Base-by-base conservation (phyloP, 2,329 filamentous ascomycete genomes). In the Coniochaeta hoffmannii region DNA sequence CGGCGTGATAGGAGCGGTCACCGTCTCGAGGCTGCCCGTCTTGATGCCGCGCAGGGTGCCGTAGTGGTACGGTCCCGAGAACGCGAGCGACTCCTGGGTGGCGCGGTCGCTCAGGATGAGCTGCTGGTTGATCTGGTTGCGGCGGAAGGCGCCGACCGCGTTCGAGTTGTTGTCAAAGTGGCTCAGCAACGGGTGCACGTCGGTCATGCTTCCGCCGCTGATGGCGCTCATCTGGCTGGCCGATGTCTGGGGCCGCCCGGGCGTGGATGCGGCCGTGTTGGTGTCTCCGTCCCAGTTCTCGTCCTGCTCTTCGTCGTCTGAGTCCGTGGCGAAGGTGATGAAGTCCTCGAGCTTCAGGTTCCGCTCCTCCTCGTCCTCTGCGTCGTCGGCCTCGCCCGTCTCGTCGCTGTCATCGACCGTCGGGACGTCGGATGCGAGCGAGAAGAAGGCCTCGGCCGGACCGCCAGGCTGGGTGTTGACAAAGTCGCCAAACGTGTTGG, bases 71-170 rank as follows among this genome's bases (percentile, higher is more conserved):
- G 81, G 78, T 53, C 80, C 75, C 54, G 82, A 79, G 67, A 86
- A 82, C 52, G 81, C 77, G 26, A 88, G 74, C 36, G 85, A 84
- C 62, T 87, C 80, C 56, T 80, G 73, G 35, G 81, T 84, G 22
- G 80, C 81, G 63, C 82, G 79, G 64, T 79, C 81, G 70, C 80
- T 83, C 59, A 80, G 69, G 57, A 84, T 81, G 57, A 84, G 73
- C 62, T 82, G 78, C 65, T 82, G 78, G 65, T 82, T 81, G 75
- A 76, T 83, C 66, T 82, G 84, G 68, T 82, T 86, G 60, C 76
- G 82, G 55, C 88, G 88, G 76, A 94, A 95, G 1, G 89, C 87
- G 35, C 88, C 88, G 34, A 94, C 88, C 14, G 87, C 82, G 56
- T 85, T 81, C 9, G 78, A 71, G 57, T 82, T 82, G 61, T 83